A percentile compares a stretch with the other conserved stretches of the same genome.
These are phyloP conservation scores for Trebouxiophyceae sp. DNA, from an alignment of 163 green algal species.

Conservation along the genomic window DNA sequence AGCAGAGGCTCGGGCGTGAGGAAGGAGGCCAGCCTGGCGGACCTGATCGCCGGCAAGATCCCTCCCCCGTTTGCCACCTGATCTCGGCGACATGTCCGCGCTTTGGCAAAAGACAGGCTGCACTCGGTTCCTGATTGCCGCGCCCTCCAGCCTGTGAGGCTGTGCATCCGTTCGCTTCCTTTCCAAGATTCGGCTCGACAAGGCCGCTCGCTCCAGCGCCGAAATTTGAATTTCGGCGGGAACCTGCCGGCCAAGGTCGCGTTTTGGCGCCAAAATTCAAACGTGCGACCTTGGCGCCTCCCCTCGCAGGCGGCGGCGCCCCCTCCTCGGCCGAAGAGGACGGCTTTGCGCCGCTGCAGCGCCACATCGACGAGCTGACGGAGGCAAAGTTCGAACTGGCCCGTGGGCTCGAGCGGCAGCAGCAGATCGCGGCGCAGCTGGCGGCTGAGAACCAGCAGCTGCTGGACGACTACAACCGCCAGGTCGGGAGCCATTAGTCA, in stretches of 20 bases:
- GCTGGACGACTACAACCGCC: slow-evolving; percentile 46
- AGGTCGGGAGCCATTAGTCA: no score
- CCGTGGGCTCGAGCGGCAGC: slow-evolving; percentile 50
- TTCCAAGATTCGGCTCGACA: not conserved
- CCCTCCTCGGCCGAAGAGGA: not conserved
- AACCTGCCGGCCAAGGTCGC: not conserved
- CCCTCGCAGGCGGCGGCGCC: no score
- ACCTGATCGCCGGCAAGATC: no score
- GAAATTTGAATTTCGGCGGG: not conserved
- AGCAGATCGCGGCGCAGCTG: slow-evolving; percentile 39
- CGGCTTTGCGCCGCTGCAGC: slow-evolving; percentile 54
- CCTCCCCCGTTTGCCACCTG: no score
- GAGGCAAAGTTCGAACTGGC: slow-evolving; percentile 71
- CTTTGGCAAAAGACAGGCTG: no score
- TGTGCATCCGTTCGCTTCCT: not conserved
- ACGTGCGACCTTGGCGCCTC: no score
- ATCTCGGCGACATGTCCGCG: no score
- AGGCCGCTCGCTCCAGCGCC: not conserved
- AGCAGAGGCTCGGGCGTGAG: no score
- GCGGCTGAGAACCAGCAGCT: slow-evolving; percentile 57
- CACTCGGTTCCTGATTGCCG: no score
- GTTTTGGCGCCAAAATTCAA: not conserved
- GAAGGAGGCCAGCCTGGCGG: no score
- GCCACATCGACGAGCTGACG: slow-evolving; percentile 81
- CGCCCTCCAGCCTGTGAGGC: no score